Percentiles rank a stretch among this genome's conserved stretches.
Conservation (phyloP, 305 asterid species). For the Caryopteris hybrid region DNA sequence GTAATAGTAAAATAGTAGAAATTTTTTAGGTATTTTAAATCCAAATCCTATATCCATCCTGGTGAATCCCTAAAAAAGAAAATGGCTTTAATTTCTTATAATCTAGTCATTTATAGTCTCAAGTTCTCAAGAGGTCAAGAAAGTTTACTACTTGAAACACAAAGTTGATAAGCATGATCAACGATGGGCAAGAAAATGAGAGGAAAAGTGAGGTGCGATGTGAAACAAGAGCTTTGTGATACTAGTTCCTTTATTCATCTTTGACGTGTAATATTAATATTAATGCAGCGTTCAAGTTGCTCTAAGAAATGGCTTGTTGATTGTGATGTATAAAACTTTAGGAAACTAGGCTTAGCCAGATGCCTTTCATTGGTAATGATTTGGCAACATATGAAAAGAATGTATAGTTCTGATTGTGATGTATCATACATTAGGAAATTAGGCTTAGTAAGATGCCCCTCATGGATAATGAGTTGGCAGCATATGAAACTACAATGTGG, state of each 20-base stretch:
- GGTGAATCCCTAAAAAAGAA: too few relatives aligned
- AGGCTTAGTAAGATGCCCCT: too few relatives aligned
- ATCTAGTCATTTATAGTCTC: too few relatives aligned
- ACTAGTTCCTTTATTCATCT: neutral
- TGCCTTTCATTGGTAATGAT: too few relatives aligned
- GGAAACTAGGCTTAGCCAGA: too few relatives aligned
- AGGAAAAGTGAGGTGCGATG: neutral
- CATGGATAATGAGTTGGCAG: constrained; percentile 5
- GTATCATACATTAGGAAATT: too few relatives aligned
- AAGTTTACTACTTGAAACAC: neutral
- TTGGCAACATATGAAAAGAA: too few relatives aligned
- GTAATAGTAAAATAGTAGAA: too few relatives aligned
- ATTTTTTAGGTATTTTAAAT: too few relatives aligned
- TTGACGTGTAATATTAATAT: neutral
- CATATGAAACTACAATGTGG: neutral
- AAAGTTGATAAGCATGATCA: neutral
- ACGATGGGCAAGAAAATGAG: neutral
- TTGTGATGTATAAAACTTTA: neutral
- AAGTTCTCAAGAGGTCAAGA: constrained; percentile 1
- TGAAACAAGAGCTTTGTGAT: neutral
- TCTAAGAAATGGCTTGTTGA: neutral
- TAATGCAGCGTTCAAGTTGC: neutral
- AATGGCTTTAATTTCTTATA: too few relatives aligned
- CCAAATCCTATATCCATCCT: too few relatives aligned
- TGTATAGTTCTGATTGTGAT: too few relatives aligned